A percentile compares a stretch with the other conserved stretches of the same genome.
phyloP scores from a whole-genome alignment of 495 filamentous ascomycete genomes.

The Aspergillus bertholletiae region DNA sequence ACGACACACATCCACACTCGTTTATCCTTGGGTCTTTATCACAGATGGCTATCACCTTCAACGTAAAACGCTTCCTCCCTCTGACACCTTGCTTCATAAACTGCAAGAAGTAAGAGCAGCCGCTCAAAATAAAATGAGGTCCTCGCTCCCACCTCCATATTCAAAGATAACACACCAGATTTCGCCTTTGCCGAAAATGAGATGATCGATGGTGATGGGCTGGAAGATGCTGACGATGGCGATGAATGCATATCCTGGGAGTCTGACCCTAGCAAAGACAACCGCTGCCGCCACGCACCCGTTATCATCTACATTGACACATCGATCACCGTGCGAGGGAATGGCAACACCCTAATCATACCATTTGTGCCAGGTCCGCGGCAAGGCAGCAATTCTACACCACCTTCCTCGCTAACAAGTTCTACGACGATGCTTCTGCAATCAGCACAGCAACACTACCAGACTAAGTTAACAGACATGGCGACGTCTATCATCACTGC shows the following conservation, averaged over 20 bases:
- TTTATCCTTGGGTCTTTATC: too few relatives aligned
- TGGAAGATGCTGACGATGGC: neutral
- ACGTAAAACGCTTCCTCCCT: constrained; percentile 19
- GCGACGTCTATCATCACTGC: constrained; percentile 15
- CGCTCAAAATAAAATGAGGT: neutral
- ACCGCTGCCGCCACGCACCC: neutral
- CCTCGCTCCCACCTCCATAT: constrained; percentile 15
- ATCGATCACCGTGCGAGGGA: constrained; percentile 32
- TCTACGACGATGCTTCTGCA: neutral
- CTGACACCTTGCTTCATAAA: constrained; percentile 23
- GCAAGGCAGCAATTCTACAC: neutral
- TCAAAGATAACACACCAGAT: constrained; percentile 1
- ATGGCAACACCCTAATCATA: constrained; percentile 30
- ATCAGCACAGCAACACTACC: constrained; percentile 7
- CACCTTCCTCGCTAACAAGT: neutral
- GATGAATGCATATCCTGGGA: neutral
- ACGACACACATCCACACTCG: too few relatives aligned
- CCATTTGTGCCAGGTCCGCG: constrained; percentile 9
- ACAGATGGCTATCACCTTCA: neutral
- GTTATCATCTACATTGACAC: constrained; percentile 34
- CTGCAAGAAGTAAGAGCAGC: constrained; percentile 10
- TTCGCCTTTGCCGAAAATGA: constrained; percentile 6
- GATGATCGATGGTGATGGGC: constrained; percentile 7
- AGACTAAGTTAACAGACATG: constrained; percentile 16
- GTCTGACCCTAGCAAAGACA: neutral